A percentile compares a stretch with the other conserved stretches of the same genome.
These are phyloP conservation scores for Ganoderma multipileum DNA, from an alignment of 1,284 basidiomycete species.

Conservation along the genomic window DNA sequence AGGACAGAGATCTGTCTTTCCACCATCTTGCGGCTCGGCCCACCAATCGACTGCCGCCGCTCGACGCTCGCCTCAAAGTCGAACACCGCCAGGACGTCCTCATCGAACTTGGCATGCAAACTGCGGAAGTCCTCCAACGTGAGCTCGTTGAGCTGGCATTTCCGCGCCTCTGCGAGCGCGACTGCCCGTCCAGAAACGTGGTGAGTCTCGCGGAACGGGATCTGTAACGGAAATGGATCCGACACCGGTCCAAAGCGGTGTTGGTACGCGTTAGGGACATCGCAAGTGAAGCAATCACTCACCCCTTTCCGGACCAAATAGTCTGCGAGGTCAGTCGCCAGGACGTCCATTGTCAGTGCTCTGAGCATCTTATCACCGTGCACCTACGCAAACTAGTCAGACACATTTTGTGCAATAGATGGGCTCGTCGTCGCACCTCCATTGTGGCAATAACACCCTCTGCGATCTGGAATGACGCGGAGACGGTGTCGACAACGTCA, in stretches of 20 bases:
- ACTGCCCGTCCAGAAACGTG: slow-evolving; percentile 97
- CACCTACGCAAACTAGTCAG: slow-evolving; percentile 57
- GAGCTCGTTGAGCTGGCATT: slow-evolving; percentile 84
- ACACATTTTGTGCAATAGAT: background rate
- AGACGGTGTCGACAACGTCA: slow-evolving; percentile 90
- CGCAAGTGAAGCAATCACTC: slow-evolving; percentile 42
- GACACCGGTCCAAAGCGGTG: slow-evolving; percentile 5
- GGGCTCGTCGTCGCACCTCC: slow-evolving; percentile 60
- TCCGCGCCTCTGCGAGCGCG: slow-evolving; percentile 87
- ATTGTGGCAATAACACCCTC: slow-evolving; percentile 95
- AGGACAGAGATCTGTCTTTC: slow-evolving; percentile 84
- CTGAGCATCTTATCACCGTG: slow-evolving; percentile 89
- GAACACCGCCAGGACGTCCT: slow-evolving; percentile 86
- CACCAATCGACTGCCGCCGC: slow-evolving; percentile 91
- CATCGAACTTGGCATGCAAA: slow-evolving; percentile 81
- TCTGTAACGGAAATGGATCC: slow-evolving; percentile 45
- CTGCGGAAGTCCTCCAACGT: slow-evolving; percentile 81
- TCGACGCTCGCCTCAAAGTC: slow-evolving; percentile 97
- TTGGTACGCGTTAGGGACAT: slow-evolving; percentile 8
- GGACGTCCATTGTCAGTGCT: slow-evolving; percentile 94
- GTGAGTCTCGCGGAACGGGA: slow-evolving; percentile 98
- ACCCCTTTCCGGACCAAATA: slow-evolving; percentile 98
- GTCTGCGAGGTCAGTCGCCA: slow-evolving; percentile 97
- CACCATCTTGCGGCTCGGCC: slow-evolving; percentile 86
- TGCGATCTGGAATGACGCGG: slow-evolving; percentile 91